phyloP scores from a whole-genome alignment of 768 basidiomycete genomes.

The Lactarius psammicola region DNA sequence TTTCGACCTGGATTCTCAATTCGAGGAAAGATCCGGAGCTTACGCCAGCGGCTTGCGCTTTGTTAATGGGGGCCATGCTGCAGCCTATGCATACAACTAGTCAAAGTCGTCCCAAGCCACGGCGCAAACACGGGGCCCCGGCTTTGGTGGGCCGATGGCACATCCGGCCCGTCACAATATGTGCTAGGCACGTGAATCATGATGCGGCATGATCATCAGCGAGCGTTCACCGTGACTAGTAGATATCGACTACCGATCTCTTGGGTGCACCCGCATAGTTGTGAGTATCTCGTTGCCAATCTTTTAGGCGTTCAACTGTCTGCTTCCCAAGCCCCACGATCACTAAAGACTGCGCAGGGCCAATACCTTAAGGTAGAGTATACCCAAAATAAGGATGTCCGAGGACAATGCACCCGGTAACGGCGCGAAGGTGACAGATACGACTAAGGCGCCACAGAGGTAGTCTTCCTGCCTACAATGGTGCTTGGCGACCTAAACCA shows the following conservation, averaged over 20 bases:
- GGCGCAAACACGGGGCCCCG: background rate
- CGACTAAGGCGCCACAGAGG: conserved; percentile 11
- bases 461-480: background rate
- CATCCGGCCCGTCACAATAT: conserved; percentile 2
- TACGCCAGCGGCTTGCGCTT: conserved; percentile 66
- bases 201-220: background rate
- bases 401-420: conserved; percentile 5
- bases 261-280: background rate
- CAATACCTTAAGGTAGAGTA: conserved; percentile 3
- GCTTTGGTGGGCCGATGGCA: background rate
- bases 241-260: background rate
- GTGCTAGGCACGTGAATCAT: background rate
- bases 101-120: background rate
- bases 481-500: background rate
- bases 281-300: background rate
- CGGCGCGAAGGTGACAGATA: background rate
- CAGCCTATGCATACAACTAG: no score
- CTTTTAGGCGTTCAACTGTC: background rate
- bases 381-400: conserved; percentile 17
- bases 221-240: background rate
- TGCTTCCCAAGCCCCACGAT: background rate
- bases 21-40: conserved; percentile 79
- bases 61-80: conserved; percentile 50
- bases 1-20: conserved; percentile 59
- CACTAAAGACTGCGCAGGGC: background rate